Evolutionary conservation across 768 basidiomycete genomes (phyloP), one percentile per base, ranked within the genome.

Genomic region (Serendipita indica): DNA sequence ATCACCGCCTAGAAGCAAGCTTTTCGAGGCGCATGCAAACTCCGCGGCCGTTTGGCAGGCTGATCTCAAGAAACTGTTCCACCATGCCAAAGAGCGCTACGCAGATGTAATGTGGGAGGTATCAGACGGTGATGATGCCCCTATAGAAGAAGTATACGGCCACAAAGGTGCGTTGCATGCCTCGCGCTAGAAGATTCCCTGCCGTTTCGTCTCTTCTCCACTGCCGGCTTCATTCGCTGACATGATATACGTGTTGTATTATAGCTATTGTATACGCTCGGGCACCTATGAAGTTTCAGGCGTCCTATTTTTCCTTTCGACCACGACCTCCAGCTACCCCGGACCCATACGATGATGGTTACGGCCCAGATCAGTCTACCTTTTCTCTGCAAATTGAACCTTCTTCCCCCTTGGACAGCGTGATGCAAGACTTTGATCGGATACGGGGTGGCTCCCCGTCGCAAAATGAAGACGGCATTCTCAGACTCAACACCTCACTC

Each of bases 91-190:
- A 70, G 88, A 93, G 62, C 77, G 89, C 59, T 98, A 92, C 66
- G 86, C 88, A n/a, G 94, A 98, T 72, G 91, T 98, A 56, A 82
- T 89, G n/a, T 98, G 94, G 93, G 81, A 83, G 68, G 74, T 84
- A 18, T 28, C 32, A 22, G 49, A 27, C 22, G 68, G 67, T 0
- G 72, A 65, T 35, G 80, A 79, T 32, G 77, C 77, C 56, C 75
- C 76, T 61, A 73, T 70, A 58, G 81, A 79, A 14, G 74, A 77
- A 52, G 82, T 96, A 27, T 96, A 87, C 84, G 93, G 89, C 3
- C 94, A 98, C 70, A 94, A 97, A 80, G 92, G 92, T 94, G 33
- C 14, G 79, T 69, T 30, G 35, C 25, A 45, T 30, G n/a, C 14
- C 20, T 20, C n/a, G 28, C n/a, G 52, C 27, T 28, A n/a, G 33